Conservation (phyloP, 306 rosid species). For the Trifolium dubium region DNA sequence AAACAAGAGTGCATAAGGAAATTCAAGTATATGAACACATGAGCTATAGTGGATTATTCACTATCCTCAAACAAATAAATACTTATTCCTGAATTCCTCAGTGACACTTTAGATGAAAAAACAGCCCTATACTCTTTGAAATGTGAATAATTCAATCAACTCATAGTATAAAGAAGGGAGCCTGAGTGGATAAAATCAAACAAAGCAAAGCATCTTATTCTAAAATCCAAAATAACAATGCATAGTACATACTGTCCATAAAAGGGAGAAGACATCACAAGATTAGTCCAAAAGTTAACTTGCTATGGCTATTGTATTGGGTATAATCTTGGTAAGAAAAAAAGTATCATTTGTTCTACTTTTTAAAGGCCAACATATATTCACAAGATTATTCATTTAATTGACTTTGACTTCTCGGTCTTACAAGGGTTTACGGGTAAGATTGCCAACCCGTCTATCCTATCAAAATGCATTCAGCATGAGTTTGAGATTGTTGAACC, state of each 20-base stretch:
- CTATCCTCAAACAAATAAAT: neutral
- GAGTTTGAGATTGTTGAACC: neutral
- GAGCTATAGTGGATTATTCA: neutral
- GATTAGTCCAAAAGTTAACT: neutral
- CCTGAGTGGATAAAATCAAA: neutral
- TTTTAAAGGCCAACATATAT: neutral
- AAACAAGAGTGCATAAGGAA: neutral
- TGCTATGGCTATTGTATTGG: neutral
- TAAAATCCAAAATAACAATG: neutral
- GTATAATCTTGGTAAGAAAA: neutral
- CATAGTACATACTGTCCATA: neutral
- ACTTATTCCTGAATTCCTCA: neutral
- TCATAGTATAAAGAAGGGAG: neutral
- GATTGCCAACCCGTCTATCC: neutral
- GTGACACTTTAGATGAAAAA: neutral
- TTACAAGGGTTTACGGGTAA: neutral
- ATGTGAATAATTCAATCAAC: slow-evolving; percentile 1
- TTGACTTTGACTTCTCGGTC: neutral
- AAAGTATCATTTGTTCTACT: neutral
- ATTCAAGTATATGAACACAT: too few relatives aligned
- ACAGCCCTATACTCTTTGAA: neutral
- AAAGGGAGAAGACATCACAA: neutral
- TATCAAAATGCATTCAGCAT: neutral
- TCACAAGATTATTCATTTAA: neutral
- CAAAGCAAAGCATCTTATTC: neutral